Evolutionary conservation across 805 yeast species (phyloP).

Genomic region (Candida loeiensis): DNA sequence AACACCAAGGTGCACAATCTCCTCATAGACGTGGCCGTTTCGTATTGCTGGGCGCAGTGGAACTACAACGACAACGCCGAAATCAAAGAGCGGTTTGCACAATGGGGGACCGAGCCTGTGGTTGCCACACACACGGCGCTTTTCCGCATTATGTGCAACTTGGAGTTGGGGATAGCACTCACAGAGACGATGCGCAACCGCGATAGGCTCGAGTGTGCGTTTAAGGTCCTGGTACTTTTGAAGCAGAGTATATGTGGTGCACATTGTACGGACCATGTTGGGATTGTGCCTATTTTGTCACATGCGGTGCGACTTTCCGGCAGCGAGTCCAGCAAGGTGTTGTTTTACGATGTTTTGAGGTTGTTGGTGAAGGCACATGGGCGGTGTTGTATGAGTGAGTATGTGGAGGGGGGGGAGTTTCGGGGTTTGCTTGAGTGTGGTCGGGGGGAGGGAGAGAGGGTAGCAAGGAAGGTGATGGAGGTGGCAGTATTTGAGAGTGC

Average conservation of each 20-base stretch:
- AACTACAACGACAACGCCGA: conserved; percentile 17
- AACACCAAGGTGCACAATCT: conserved; percentile 23
- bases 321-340: conserved; percentile 12
- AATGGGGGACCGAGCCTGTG: conserved; percentile 32
- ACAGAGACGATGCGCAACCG: conserved; percentile 17
- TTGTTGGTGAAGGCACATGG: conserved; percentile 24
- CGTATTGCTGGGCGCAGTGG: conserved; percentile 48
- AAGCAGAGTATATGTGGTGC: conserved; percentile 14
- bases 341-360: conserved; percentile 26
- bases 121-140: conserved; percentile 27
- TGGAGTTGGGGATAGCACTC: conserved; percentile 28
- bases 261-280: conserved; percentile 29
- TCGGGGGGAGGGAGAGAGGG: not conserved
- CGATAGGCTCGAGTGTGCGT: conserved; percentile 12
- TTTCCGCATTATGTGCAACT: conserved; percentile 32
- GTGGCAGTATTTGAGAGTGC: too few relatives aligned
- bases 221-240: conserved; percentile 17
- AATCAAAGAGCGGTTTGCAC: conserved; percentile 18
- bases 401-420: conserved; percentile 12
- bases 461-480: not conserved
- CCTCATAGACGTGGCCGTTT: conserved; percentile 39
- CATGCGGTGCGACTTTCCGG: conserved; percentile 28
- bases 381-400: conserved; percentile 34
- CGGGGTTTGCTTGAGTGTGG: not conserved
- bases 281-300: conserved; percentile 31